Evolutionary conservation across 306 rosid genomes (phyloP).

Genomic region (Argentina anserina): DNA sequence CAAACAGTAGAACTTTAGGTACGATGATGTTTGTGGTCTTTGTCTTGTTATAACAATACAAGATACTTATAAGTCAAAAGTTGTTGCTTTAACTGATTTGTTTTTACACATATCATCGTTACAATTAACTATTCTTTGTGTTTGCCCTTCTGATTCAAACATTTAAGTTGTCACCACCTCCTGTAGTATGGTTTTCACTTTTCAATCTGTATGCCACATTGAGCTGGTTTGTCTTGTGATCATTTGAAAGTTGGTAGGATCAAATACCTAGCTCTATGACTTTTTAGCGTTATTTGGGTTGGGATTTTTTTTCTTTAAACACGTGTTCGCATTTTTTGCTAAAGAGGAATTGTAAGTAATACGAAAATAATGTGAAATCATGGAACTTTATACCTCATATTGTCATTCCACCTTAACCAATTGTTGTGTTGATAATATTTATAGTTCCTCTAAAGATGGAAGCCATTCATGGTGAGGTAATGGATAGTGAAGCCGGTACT

Average conservation of each 20-base stretch:
- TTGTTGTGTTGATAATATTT: conserved; percentile 27
- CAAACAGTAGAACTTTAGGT: neutral
- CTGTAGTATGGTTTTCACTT: neutral
- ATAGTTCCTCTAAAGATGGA: conserved; percentile 65
- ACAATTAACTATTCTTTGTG: neutral
- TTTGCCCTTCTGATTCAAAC: neutral
- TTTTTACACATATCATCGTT: neutral
- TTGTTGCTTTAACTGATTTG: neutral
- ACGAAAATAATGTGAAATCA: conserved; percentile 1
- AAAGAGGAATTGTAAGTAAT: neutral
- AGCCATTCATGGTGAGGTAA: conserved; percentile 61
- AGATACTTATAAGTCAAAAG: neutral
- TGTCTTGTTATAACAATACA: neutral
- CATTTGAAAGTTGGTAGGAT: neutral
- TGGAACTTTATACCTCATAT: neutral
- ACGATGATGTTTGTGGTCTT: neutral
- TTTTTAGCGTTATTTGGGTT: neutral
- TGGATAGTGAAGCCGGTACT: conserved; percentile 63
- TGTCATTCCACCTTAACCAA: conserved; percentile 15
- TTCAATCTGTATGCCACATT: neutral
- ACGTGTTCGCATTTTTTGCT: neutral
- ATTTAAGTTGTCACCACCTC: neutral
- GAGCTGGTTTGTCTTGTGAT: neutral
- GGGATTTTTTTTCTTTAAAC: neutral
- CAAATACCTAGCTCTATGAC: neutral